These are phyloP conservation scores for Sclerotinia spermophila DNA, from an alignment of 2,329 filamentous ascomycete genomes.

Conservation along the genomic window DNA sequence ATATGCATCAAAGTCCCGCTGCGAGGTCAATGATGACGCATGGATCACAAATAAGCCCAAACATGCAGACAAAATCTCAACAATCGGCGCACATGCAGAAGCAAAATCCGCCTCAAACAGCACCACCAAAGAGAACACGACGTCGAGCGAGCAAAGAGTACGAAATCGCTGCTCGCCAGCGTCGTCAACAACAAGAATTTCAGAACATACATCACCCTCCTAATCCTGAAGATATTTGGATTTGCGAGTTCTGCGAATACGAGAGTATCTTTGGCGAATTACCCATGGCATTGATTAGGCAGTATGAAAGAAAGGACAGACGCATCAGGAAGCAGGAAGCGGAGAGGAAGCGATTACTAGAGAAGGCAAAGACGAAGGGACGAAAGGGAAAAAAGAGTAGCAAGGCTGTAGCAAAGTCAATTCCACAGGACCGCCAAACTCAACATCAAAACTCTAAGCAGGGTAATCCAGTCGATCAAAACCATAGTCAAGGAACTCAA, in stretches of 20 bases:
- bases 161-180: conserved; percentile 68
- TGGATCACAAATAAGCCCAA: conserved; percentile 37
- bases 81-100: conserved; percentile 40
- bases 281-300: conserved; percentile 77
- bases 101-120: conserved; percentile 34
- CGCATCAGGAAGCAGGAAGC: conserved; percentile 77
- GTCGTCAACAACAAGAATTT: conserved; percentile 72
- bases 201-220: conserved; percentile 74
- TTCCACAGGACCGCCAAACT: conserved; percentile 31
- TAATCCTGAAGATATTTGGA: conserved; percentile 73
- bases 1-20: conserved; percentile 29
- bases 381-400: conserved; percentile 81
- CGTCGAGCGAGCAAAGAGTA: conserved; percentile 69
- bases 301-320: conserved; percentile 93
- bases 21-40: conserved; percentile 34
- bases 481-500: conserved; percentile 40
- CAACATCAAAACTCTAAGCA: conserved; percentile 39
- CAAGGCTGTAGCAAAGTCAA: conserved; percentile 46
- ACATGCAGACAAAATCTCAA: conserved; percentile 33
- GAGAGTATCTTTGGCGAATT: conserved; percentile 90
- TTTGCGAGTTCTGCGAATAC: conserved; percentile 98
- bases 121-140: conserved; percentile 57
- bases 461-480: conserved; percentile 33
- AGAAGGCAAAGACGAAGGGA: conserved; percentile 92
- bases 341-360: conserved; percentile 78